A percentile compares a stretch with the other conserved stretches of the same genome.
These are phyloP conservation scores for Thinopyrum elongatum DNA, from an alignment of 176 grass and related monocot species.

Conservation along the genomic window DNA sequence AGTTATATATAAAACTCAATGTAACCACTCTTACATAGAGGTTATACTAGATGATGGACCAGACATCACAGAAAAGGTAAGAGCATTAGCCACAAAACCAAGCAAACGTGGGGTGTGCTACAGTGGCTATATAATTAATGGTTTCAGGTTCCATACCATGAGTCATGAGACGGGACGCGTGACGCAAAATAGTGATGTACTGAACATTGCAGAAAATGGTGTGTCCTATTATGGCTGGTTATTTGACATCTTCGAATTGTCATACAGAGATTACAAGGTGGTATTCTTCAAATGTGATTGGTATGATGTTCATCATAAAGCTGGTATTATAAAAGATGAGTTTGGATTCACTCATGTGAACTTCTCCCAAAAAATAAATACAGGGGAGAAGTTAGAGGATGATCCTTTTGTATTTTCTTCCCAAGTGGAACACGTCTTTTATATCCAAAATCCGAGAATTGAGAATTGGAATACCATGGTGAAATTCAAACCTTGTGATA, in stretches of 20 bases:
- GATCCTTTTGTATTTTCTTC: too few species aligned
- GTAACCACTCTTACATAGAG: too few species aligned
- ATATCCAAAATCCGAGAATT: background rate
- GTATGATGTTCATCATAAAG: slow-evolving; percentile 10
- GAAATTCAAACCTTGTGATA: background rate
- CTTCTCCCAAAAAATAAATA: background rate
- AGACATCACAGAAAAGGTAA: too few species aligned
- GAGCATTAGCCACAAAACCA: background rate
- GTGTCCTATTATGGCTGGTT: background rate
- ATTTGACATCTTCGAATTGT: background rate
- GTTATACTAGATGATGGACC: too few species aligned
- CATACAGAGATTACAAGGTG: background rate
- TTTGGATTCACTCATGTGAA: too few species aligned
- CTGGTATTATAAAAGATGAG: too few species aligned
- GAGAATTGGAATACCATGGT: background rate
- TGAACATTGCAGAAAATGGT: background rate
- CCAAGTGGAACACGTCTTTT: background rate
- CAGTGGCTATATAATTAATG: background rate
- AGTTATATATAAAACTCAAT: too few species aligned
- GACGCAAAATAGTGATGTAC: too few species aligned
- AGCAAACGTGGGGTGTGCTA: background rate
- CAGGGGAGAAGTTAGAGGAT: background rate
- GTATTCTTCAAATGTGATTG: background rate
- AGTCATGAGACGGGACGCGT: background rate
- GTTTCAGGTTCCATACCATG: background rate